Evolutionary conservation across 2,329 filamentous ascomycete species (phyloP).

Genomic region (Pseudocercospora musae): DNA sequence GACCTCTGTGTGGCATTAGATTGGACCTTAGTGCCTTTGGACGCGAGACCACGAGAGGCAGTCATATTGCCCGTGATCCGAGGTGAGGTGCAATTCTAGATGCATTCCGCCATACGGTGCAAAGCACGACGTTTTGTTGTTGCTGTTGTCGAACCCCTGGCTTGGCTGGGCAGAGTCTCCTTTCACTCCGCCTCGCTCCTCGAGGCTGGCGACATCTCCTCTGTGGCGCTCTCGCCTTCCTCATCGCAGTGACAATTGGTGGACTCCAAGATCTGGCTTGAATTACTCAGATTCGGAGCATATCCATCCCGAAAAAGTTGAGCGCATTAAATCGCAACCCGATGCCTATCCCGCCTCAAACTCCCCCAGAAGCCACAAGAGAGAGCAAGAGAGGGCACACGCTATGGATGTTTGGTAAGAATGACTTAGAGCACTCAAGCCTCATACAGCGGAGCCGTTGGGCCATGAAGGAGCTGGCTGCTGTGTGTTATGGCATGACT

Average conservation of each 20-base stretch:
- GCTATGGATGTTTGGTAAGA: not conserved
- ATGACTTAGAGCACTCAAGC: no score
- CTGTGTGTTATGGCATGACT: no score
- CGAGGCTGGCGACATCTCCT: no score
- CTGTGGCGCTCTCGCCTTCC: no score
- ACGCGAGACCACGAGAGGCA: not conserved
- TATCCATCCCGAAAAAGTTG: not conserved
- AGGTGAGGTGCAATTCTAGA: not conserved
- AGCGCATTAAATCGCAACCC: not conserved
- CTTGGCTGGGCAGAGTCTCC: not conserved
- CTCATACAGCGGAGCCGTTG: no score
- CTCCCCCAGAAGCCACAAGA: not conserved
- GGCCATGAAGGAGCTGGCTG: no score
- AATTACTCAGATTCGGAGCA: not conserved
- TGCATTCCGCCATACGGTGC: not conserved
- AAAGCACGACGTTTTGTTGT: not conserved
- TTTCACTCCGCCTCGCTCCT: not conserved
- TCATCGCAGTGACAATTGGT: no score
- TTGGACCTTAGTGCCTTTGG: not conserved
- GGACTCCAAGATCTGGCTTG: not conserved
- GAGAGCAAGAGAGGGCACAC: not conserved
- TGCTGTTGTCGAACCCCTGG: not conserved
- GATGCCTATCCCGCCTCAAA: not conserved
- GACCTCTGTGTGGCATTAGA: not conserved
- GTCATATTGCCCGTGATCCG: not conserved